Evolutionary conservation across 2,329 filamentous ascomycete genomes (phyloP), one percentile per base, ranked within the genome.

Genomic region (Madurella fahalii): DNA sequence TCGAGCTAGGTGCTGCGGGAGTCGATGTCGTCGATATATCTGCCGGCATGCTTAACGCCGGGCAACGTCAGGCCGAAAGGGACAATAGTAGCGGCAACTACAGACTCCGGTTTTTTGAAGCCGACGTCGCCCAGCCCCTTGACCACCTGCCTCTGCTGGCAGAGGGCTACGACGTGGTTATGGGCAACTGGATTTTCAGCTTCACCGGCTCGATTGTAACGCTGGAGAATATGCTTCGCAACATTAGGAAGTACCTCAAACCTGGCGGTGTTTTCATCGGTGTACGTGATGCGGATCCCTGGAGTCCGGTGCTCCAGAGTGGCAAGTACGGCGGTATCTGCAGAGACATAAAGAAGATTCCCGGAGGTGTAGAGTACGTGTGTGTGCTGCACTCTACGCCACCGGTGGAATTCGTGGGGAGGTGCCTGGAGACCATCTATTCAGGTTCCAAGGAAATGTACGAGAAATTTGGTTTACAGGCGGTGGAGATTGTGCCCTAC

Each of bases 101-200:
- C 7, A 17, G n/a, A 20, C 40, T 58, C 40, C 50, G 52, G n/a
- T 52, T 45, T 48, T 47, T 52, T 37, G 50, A 60, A 37, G 60
- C 49, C 5, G 59, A 62, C 39, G 56, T 53, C 11, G 47, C 60
- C 9, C 30, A 53, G 18, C 34, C 55, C 1, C 40, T 62, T 15
- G 18, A 31, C 13, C 31, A 56, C 9, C 47, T 61, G 30, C 43
- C 40, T 2, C 52, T 60, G 13, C 50, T 30, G 11, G 18, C 18
- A 16, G 41, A 40, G 1, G 32, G 34, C 8, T 63, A 63, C 43
- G 61, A 63, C 40, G 13, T 62, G 11, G 57, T 63, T 16, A 47
- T 60, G 47, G 59, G 50, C 9, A 56, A 56, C 40, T 60, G 60
- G 56, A 40, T 60, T 7, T 60, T 61, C 32, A 58, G 58, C 45